Evolutionary conservation across 2,329 filamentous ascomycete genomes (phyloP).

Genomic region (Exophiala mesophila): DNA sequence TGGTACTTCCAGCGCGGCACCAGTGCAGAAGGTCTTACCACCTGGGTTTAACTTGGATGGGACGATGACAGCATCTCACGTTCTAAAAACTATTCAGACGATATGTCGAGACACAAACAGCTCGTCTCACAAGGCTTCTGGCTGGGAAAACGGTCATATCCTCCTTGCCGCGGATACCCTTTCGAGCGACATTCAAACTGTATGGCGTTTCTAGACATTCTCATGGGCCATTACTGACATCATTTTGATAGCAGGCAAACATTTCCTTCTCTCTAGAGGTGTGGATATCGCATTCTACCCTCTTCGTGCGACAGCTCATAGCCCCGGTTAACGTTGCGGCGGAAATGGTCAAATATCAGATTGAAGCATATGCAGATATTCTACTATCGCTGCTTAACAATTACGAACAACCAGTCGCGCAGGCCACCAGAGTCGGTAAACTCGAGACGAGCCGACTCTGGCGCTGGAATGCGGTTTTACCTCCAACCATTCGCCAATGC

Average conservation of each 20-base stretch:
- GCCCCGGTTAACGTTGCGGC: constrained; percentile 8
- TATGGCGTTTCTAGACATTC: too few relatives aligned
- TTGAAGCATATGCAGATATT: constrained; percentile 17
- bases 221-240: too few relatives aligned
- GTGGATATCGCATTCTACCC: background rate
- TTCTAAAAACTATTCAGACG: background rate
- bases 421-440: background rate
- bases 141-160: too few relatives aligned
- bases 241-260: background rate
- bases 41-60: background rate
- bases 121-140: too few relatives aligned
- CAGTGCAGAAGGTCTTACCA: background rate
- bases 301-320: background rate
- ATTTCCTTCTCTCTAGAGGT: background rate
- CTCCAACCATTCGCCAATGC: constrained; percentile 20
- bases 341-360: constrained; percentile 5
- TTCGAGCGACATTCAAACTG: too few relatives aligned
- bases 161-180: too few relatives aligned
- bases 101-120: too few relatives aligned
- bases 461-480: constrained; percentile 25
- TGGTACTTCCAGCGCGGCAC: background rate
- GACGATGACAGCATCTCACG: background rate
- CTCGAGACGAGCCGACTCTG: constrained; percentile 25
- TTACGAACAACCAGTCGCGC: constrained; percentile 9
- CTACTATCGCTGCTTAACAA: constrained; percentile 11